Evolutionary conservation across 805 yeast genomes (phyloP), one percentile per base, ranked within the genome.

Genomic region (Candida ovalis): DNA sequence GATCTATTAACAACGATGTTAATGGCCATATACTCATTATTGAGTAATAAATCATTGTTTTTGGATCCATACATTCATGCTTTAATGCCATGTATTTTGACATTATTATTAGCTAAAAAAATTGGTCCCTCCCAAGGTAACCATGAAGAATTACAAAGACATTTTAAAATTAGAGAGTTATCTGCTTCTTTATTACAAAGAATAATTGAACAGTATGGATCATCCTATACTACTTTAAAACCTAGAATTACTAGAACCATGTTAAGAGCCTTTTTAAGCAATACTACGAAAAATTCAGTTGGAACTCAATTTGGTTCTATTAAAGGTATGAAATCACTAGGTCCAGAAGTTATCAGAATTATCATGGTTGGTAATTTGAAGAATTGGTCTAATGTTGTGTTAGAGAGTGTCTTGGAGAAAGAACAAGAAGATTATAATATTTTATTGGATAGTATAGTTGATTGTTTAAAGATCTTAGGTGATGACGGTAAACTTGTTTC

Each of bases 61-160:
- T 75, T 92, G 51, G 97, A 92, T 56, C 99, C 98, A 10, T 92
- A 92, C 61, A 89, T 94, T 41, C 99, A 95, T 70, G 92, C 96
- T 0, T 72, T 94, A 57, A 89, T 94, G 88, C 99, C 99, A n/a
- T 88, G 97, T 51, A 84, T 94, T 30, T 74, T 94, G 55, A 94
- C 99, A 0, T 74, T 92, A 19, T 75, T 94, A 40, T 75, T 94
- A 43, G 97, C 98, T 1, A 90, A 90, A 60, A 80, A 88, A 51
- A 78, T 92, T n/a, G 97, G 97, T 2, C 59, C 61, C 8, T 30
- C 56, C 5, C 55, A 52, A 33, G 55, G 55, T 3, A 53, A 52
- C 6, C 44, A 52, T 9, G 62, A 57, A 28, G 60, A 57, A 24
- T 48, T 62, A 6, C 47, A 57, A 13, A 66, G 67, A 38, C 75